Percentiles rank a stretch among this genome's conserved stretches.
These are phyloP conservation scores for Penicillium sp. DNA, from an alignment of 2,329 filamentous ascomycete genomes.

Conservation along the genomic window DNA sequence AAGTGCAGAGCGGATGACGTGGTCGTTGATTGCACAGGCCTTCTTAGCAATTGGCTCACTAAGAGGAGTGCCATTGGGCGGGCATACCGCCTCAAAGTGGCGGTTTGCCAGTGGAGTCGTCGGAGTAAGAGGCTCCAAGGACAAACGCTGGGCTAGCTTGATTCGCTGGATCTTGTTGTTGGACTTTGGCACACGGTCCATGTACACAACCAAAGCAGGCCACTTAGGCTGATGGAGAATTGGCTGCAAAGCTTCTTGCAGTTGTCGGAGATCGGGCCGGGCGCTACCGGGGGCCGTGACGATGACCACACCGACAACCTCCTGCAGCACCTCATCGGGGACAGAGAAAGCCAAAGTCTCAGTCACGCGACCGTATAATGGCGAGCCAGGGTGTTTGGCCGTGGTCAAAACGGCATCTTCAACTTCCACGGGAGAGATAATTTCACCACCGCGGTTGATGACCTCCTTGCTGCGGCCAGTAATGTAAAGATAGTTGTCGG, in stretches of 20 bases:
- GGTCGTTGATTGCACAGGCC: conserved; percentile 37
- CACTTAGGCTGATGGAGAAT: conserved; percentile 57
- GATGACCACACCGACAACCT: conserved; percentile 57
- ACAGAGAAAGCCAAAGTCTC: conserved; percentile 58
- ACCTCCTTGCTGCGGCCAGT: conserved; percentile 59
- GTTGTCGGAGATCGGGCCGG: conserved; percentile 50
- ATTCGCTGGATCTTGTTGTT: conserved; percentile 62
- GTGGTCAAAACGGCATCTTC: conserved; percentile 57
- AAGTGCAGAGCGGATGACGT: conserved; percentile 4
- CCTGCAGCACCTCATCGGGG: conserved; percentile 55
- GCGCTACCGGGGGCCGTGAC: conserved; percentile 49
- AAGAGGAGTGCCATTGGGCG: conserved; percentile 51
- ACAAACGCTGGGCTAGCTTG: conserved; percentile 52
- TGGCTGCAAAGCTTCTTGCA: conserved; percentile 51
- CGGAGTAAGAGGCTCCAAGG: conserved; percentile 49
- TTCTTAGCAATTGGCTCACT: conserved; percentile 36
- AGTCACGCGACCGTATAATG: conserved; percentile 49
- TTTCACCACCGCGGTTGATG: conserved; percentile 59
- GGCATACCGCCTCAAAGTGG: conserved; percentile 55
- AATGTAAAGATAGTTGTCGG: conserved; percentile 55
- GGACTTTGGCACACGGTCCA: conserved; percentile 57
- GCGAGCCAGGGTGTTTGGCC: conserved; percentile 39
- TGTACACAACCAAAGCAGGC: conserved; percentile 55
- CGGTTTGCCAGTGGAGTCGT: conserved; percentile 45
- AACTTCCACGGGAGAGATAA: conserved; percentile 63